phyloP scores from a whole-genome alignment of 2,329 filamentous ascomycete species.

The Thermothelomyces thermophilus region DNA sequence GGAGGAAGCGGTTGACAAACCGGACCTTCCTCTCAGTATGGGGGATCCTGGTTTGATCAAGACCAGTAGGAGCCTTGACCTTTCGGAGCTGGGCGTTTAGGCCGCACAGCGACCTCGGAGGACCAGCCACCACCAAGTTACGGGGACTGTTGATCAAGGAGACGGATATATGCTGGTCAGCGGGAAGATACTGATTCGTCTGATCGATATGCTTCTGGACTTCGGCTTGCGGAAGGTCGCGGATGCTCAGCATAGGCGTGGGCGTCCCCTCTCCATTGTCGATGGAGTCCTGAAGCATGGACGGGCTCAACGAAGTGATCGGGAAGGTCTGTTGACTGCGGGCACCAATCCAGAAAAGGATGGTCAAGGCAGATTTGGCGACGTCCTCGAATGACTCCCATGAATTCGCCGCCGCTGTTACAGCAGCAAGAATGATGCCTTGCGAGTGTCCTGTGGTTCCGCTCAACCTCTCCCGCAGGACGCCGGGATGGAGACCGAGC shows the following conservation, averaged over 20 bases:
- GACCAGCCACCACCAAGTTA: slow-evolving; percentile 94
- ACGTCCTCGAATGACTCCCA: slow-evolving; percentile 89
- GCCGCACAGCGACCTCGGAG: slow-evolving; percentile 92
- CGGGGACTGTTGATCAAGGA: slow-evolving; percentile 95
- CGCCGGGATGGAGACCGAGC: slow-evolving; percentile 80
- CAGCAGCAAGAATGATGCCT: slow-evolving; percentile 87
- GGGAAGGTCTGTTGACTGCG: slow-evolving; percentile 97
- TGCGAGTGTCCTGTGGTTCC: slow-evolving; percentile 96
- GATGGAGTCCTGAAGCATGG: slow-evolving; percentile 83
- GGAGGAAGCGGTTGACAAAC: slow-evolving; percentile 94
- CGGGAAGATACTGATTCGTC: slow-evolving; percentile 91
- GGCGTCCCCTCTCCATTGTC: slow-evolving; percentile 93
- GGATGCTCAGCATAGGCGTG: slow-evolving; percentile 96
- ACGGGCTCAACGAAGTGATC: slow-evolving; percentile 84
- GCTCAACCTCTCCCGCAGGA: slow-evolving; percentile 74
- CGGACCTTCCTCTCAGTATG: slow-evolving; percentile 94
- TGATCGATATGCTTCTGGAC: slow-evolving; percentile 96
- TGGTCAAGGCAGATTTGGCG: slow-evolving; percentile 72
- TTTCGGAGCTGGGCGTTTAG: slow-evolving; percentile 92
- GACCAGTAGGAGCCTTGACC: slow-evolving; percentile 93
- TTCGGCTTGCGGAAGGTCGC: slow-evolving; percentile 78
- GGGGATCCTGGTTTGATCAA: slow-evolving; percentile 91
- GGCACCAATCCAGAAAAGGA: slow-evolving; percentile 97
- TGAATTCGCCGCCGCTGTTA: slow-evolving; percentile 80
- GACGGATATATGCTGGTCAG: slow-evolving; percentile 88